Evolutionary conservation across 805 yeast genomes (phyloP), one percentile per base, ranked within the genome.

Genomic region (Cyberlindnera mycetangii): DNA sequence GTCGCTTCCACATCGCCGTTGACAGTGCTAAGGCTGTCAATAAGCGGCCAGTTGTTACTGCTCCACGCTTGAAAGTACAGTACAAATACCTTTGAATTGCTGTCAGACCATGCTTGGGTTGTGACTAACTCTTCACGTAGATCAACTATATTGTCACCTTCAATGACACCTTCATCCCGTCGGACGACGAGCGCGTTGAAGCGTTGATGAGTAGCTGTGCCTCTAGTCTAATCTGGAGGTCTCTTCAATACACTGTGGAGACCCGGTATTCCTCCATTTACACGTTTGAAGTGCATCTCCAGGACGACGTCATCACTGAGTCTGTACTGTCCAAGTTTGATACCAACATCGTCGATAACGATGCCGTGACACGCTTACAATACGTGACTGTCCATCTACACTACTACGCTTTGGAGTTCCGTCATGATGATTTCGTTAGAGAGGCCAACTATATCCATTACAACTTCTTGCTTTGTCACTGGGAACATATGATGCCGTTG

Each of bases 401-500:
- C 32, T 45, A 42, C 43, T 38, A 47, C 41, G 45, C 54, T 2
- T 4, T 15, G n/a, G 19, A n/a, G 10, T 37, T 30, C 39, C 20
- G 22, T 11, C 21, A 11, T 5, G 14, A 11, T 2, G 15, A 38
- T 10, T 39, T 47, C 33, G 12, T 27, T 11, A 17, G 32, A 15
- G 45, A 45, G 37, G 36, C 27, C 19, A 51, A 51, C 38, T 42
- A 41, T 20, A 18, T 32, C 5, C 54, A 48, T 35, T 46, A 37
- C 19, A 21, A 32, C 16, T 33, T 48, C 35, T 27, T 51, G 16
- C 24, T 51, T 17, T 38, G 44, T 16, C 45, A 66, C 36, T 49
- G 66, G 40, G 71, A 67, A 40, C 61, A 64, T 33, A 59, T 56
- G 30, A 59, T 56, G 45, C 70, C 71, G 4, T 44, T 66, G 20